Base-by-base conservation (phyloP, 352 stramenopile species). In the Globisporangium iwayamae region DNA sequence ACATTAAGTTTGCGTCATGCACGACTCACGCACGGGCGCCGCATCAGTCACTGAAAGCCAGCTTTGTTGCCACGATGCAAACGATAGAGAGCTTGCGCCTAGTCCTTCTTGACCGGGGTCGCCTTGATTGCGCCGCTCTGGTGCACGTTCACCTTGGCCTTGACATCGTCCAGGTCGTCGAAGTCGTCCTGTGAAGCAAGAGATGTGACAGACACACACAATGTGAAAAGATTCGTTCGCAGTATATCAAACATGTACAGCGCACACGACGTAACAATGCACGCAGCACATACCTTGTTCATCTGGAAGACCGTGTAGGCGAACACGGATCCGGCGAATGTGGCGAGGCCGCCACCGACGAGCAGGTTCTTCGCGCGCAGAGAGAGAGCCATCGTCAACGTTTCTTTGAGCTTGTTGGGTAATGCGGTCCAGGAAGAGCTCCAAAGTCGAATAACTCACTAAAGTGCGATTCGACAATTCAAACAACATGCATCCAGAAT, bases 251-350 rank as follows among this genome's bases (percentile, higher is more conserved):
- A 32, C 13, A 36, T 28, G 13, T 50, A 48, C 18, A 20, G 34
- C 45, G 16, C 16, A 48, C 10, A 39, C 34, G 8, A 41, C n/a
- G 58, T 20, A 47, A 39, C 22, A 28, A 28, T 28, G 25, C 25
- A 2, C n/a, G 16, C 3, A 38, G 30, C 51, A 30, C 18, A 45
- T 69, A 94, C 85, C 72, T 85, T 85, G 70, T 75, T 88, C 83
- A 94, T 89, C 70, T 94, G 78, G 61, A 81, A 73, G 52, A 94
- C 81, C 36, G 85, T 92, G 71, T 94, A 94, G 30, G 69, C 65
- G 46, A 92, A 94, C 55, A 94, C 74, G 34, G 80, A 67, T 57
- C 73, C 67, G 46, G 79, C 76, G 61, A 94, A 94, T 9, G 77
- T 76, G 46, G 69, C 78, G 39, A 94, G 83, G 47, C 74, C 71